phyloP scores from a whole-genome alignment of 441 rosid species.

The Corymbia citriodora region DNA sequence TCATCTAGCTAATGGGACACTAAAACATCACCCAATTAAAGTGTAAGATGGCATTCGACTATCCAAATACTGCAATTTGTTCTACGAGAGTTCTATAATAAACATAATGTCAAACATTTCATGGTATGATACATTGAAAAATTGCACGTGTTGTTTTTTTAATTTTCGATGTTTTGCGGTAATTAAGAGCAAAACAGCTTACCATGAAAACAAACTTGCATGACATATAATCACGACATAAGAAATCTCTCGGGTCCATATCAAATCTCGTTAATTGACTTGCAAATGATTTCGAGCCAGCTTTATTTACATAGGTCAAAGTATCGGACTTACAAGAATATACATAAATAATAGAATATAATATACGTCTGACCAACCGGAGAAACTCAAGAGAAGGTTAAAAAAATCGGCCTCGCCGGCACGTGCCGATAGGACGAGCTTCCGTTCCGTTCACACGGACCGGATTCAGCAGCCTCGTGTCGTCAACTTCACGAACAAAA shows the following conservation, averaged over 20 bases:
- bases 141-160: background rate
- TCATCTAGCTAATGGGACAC: background rate
- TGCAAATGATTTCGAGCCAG: background rate
- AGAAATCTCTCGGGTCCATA: background rate
- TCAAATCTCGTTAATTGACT: background rate
- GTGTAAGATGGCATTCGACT: background rate
- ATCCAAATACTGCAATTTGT: accelerated
- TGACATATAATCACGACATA: background rate
- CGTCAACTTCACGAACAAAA: background rate
- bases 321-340: background rate
- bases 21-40: background rate
- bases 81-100: background rate
- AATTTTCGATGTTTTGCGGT: background rate
- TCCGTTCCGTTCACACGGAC: background rate
- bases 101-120: background rate
- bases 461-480: background rate
- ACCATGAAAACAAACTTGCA: background rate
- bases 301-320: background rate
- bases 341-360: too few relatives aligned
- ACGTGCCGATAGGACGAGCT: background rate
- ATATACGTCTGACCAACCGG: background rate
- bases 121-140: background rate
- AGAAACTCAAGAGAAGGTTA: background rate
- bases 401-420: background rate
- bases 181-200: too few relatives aligned